These are phyloP conservation scores for Plasmodium gonderi DNA, from an alignment of 169 alveolate genomes.

Conservation along the genomic window DNA sequence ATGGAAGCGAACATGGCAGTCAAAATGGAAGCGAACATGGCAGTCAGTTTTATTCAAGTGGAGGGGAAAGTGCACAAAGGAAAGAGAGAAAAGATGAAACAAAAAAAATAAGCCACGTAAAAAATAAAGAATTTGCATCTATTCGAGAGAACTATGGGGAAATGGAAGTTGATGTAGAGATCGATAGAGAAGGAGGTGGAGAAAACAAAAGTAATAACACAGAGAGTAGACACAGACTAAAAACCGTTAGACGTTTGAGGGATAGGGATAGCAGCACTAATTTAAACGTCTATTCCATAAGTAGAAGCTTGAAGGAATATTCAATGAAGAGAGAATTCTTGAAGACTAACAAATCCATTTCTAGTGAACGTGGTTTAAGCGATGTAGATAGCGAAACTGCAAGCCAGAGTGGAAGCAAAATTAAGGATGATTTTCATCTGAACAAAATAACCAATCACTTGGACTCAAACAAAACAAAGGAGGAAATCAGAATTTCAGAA, in stretches of 20 bases:
- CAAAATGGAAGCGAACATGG: not conserved
- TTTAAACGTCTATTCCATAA: not conserved
- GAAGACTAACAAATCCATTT: not conserved
- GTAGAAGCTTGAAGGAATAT: slow-evolving; percentile 26
- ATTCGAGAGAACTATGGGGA: not conserved
- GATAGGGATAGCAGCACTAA: slow-evolving; percentile 9
- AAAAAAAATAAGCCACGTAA: too few species aligned
- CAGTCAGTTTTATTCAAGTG: not conserved
- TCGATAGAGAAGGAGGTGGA: not conserved
- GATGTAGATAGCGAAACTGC: not conserved
- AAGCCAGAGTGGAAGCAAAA: not conserved
- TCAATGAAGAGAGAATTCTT: slow-evolving; percentile 17
- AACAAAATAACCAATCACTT: not conserved
- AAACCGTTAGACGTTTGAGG: not conserved
- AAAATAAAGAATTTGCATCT: too few species aligned
- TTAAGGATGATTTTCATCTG: not conserved
- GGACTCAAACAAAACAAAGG: not conserved
- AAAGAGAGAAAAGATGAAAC: not conserved
- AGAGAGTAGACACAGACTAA: not conserved
- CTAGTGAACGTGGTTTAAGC: not conserved
- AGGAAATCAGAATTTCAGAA: not conserved
- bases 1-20: not conserved
- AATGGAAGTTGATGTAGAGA: not conserved
- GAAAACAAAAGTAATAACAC: not conserved
- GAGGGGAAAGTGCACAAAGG: not conserved